These are phyloP conservation scores for Speleostelium caveatum DNA, from an alignment of 78 protist genomes.

Conservation along the genomic window DNA sequence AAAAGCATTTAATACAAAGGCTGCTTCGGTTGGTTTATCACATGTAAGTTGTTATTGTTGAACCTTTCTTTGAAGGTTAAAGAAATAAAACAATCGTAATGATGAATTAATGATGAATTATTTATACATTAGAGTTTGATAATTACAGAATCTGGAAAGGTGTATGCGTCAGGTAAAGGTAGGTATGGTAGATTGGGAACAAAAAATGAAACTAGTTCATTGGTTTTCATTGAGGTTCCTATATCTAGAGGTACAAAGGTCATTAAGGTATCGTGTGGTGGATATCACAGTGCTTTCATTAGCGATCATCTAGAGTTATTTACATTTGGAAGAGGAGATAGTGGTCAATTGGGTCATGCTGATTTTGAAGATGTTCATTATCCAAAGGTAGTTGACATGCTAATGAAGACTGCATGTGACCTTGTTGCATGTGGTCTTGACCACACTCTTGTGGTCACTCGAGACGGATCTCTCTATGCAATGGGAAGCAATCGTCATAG, in stretches of 20 bases:
- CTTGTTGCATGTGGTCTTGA: slow-evolving; percentile 59
- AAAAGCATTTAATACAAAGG: slow-evolving; percentile 4
- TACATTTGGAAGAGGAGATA: slow-evolving; percentile 70
- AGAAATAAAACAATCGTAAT: too few relatives aligned
- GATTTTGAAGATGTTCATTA: background rate
- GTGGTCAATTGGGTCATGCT: slow-evolving; percentile 65
- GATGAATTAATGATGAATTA: too few relatives aligned
- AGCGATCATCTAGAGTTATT: slow-evolving; percentile 26
- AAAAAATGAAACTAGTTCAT: background rate
- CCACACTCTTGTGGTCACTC: slow-evolving; percentile 33
- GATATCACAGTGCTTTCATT: slow-evolving; percentile 48
- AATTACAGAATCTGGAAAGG: too few relatives aligned
- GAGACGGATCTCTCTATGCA: slow-evolving; percentile 36
- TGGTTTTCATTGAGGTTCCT: background rate
- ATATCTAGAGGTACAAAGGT: background rate
- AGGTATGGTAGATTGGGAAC: slow-evolving; percentile 44
- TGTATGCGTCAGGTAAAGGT: slow-evolving; percentile 35
- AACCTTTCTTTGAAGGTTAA: too few relatives aligned
- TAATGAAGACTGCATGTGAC: background rate
- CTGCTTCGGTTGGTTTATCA: slow-evolving; percentile 32
- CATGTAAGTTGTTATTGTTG: slow-evolving; percentile 16
- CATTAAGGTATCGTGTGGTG: slow-evolving; percentile 19
- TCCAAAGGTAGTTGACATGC: slow-evolving; percentile 24
- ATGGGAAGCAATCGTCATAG: slow-evolving; percentile 18
- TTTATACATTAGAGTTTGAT: too few relatives aligned